Percentiles rank a stretch among this genome's conserved stretches.
Conservation (phyloP, 768 basidiomycete species). For the Asterophora parasitica region DNA sequence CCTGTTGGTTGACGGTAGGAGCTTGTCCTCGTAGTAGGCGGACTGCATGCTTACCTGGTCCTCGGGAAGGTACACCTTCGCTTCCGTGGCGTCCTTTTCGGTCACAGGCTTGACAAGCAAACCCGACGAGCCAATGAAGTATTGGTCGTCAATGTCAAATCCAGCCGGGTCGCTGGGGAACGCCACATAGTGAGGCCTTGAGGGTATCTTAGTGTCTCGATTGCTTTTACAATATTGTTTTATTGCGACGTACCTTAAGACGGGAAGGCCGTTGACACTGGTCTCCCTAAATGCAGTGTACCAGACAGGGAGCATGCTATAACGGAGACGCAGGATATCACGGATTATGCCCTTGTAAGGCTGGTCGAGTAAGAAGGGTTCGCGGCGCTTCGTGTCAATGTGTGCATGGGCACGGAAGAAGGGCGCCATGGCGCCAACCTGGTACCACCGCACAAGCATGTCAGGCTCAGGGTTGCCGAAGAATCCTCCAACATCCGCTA, state of each 20-base stretch:
- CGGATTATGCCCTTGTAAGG: constrained; percentile 83
- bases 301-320: constrained; percentile 88
- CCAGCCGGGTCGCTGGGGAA: constrained; percentile 88
- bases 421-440: constrained; percentile 89
- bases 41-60: constrained; percentile 49
- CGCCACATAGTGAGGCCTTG: constrained; percentile 90
- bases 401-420: constrained; percentile 99
- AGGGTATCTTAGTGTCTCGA: not conserved
- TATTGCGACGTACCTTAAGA: constrained; percentile 57
- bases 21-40: not conserved
- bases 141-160: constrained; percentile 91
- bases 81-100: constrained; percentile 59
- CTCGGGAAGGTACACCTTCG: constrained; percentile 81
- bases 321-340: constrained; percentile 75
- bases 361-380: constrained; percentile 89
- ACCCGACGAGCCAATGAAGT: constrained; percentile 84
- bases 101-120: constrained; percentile 91
- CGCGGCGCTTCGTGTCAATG: constrained; percentile 95
- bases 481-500: constrained; percentile 98
- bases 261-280: constrained; percentile 73
- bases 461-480: constrained; percentile 95
- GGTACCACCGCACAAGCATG: constrained; percentile 96
- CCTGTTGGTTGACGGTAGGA: constrained; percentile 32
- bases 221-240: no score
- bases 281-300: constrained; percentile 97